These are phyloP conservation scores for Arctostaphylos glauca DNA, from an alignment of 148 eudicot species.

Conservation along the genomic window DNA sequence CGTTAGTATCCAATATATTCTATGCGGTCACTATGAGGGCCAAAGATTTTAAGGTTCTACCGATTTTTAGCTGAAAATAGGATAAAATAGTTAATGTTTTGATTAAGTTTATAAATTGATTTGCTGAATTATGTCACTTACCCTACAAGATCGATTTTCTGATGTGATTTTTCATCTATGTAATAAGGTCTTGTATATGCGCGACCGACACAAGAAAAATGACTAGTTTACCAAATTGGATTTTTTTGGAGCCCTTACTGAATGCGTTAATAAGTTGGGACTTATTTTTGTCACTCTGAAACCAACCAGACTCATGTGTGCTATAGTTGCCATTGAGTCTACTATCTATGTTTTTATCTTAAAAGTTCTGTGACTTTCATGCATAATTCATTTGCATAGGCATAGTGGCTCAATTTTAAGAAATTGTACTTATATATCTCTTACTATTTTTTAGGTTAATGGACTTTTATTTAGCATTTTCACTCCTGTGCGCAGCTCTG, in stretches of 20 bases:
- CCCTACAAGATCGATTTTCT: too few species aligned
- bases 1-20: too few species aligned
- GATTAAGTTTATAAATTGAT: too few species aligned
- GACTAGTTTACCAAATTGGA: neutral
- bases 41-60: too few species aligned
- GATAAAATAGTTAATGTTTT: too few species aligned
- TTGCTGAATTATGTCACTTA: too few species aligned
- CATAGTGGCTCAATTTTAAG: neutral
- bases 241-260: neutral
- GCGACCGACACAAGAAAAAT: neutral
- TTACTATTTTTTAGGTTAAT: neutral
- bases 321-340: neutral
- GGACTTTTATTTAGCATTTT: too few species aligned
- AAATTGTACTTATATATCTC: neutral
- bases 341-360: too few species aligned
- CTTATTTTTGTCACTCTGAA: neutral
- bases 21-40: too few species aligned
- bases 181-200: neutral
- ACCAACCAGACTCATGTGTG: neutral
- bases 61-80: too few species aligned
- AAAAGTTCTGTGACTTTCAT: neutral
- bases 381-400: neutral
- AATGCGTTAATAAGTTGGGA: neutral
- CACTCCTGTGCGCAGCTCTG: slow-evolving; percentile 85
- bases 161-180: neutral